A percentile compares a stretch with the other conserved stretches of the same genome.
These are phyloP conservation scores for Aureobasidium subglaciale DNA, from an alignment of 2,329 filamentous ascomycete genomes.

Conservation along the genomic window DNA sequence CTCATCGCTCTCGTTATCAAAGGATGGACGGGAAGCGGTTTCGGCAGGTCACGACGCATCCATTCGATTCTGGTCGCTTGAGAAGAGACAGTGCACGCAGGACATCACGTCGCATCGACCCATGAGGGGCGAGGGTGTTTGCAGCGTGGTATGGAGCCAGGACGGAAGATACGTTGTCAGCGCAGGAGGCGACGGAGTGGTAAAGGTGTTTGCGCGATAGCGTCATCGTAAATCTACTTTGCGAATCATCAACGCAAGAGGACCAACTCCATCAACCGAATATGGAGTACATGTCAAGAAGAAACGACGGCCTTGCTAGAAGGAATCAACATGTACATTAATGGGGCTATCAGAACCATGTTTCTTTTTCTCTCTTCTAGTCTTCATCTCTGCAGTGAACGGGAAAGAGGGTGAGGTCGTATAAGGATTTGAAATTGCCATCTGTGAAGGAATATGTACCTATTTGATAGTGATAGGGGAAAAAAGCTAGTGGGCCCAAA, in stretches of 20 bases:
- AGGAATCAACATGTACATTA: slow-evolving; percentile 2
- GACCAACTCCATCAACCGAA: background rate
- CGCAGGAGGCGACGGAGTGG: slow-evolving; percentile 87
- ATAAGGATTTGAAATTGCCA: background rate
- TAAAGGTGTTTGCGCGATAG: slow-evolving; percentile 68
- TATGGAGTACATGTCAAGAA: background rate
- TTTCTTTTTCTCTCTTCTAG: background rate
- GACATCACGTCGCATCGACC: slow-evolving; percentile 88
- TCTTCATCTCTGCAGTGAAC: background rate
- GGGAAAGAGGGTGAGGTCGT: background rate
- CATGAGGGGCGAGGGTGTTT: slow-evolving; percentile 94
- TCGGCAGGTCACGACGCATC: slow-evolving; percentile 94
- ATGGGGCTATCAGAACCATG: background rate
- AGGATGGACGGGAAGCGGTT: slow-evolving; percentile 88
- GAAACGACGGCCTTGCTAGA: background rate
- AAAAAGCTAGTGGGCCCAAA: background rate
- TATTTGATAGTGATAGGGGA: background rate
- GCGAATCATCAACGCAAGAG: background rate
- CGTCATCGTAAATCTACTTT: background rate
- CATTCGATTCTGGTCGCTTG: slow-evolving; percentile 92
- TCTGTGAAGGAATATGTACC: background rate
- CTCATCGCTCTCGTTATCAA: slow-evolving; percentile 82
- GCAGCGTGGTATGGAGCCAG: slow-evolving; percentile 88
- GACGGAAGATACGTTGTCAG: slow-evolving; percentile 93
- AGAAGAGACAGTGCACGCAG: slow-evolving; percentile 91